These are phyloP conservation scores for Austroboletus eburneus DNA, from an alignment of 768 basidiomycete genomes.

Conservation along the genomic window DNA sequence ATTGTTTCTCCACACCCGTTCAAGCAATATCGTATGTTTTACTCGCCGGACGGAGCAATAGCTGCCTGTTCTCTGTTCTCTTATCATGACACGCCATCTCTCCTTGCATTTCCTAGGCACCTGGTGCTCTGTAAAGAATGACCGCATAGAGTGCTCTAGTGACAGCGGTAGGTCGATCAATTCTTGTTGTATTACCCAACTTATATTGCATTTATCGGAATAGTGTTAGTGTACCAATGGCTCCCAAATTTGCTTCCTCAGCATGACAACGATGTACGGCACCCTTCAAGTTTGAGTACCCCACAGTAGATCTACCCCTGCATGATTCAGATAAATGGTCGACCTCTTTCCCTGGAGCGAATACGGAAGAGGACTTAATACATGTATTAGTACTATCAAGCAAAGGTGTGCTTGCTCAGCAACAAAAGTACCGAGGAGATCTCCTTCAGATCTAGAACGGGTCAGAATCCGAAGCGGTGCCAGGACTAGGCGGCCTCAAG, in stretches of 20 bases:
- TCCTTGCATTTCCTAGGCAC: slow-evolving; percentile 8
- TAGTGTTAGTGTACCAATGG: background rate
- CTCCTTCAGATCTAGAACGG: background rate
- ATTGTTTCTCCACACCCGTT: slow-evolving; percentile 21
- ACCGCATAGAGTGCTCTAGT: background rate
- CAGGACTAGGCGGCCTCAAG: no score
- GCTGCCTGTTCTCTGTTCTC: slow-evolving; percentile 11
- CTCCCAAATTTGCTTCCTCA: background rate
- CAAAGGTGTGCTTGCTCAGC: background rate
- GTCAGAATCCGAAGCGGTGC: slow-evolving; percentile 29
- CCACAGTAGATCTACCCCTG: slow-evolving; percentile 8
- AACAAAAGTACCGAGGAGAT: slow-evolving; percentile 1
- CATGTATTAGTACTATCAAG: slow-evolving; percentile 14
- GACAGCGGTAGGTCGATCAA: slow-evolving; percentile 12
- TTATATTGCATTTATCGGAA: slow-evolving; percentile 3
- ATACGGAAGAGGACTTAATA: slow-evolving; percentile 2
- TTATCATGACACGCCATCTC: slow-evolving; percentile 21
- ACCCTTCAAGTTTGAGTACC: slow-evolving; percentile 9
- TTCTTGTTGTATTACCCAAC: background rate
- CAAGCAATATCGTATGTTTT: slow-evolving; percentile 31
- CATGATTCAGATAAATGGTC: slow-evolving; percentile 3
- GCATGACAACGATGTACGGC: background rate
- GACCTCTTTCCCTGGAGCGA: slow-evolving; percentile 3
- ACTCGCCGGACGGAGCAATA: slow-evolving; percentile 15
- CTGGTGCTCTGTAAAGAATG: slow-evolving; percentile 11